Conservation (phyloP, 257 asterid genomes). For the Datura wrightii region DNA sequence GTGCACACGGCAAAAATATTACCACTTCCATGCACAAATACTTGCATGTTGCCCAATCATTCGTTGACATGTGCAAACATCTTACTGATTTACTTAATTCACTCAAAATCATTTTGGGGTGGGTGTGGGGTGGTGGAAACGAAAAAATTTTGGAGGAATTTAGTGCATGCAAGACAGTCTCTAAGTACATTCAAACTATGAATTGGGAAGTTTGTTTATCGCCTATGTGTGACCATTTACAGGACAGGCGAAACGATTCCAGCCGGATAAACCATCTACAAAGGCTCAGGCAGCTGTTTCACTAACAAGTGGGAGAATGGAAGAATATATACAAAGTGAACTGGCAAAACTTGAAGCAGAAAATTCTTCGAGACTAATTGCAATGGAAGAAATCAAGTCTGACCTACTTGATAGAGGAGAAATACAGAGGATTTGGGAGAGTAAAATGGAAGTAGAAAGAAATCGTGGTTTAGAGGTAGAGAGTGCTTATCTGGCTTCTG, state of each 20-base stretch:
- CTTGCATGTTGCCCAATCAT: background rate
- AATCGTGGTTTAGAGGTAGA: slow-evolving; percentile 57
- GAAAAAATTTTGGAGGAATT: background rate
- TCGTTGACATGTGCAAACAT: background rate
- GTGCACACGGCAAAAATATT: background rate
- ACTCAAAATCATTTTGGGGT: background rate
- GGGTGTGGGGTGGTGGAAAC: background rate
- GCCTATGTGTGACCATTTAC: slow-evolving; percentile 37
- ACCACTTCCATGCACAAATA: background rate
- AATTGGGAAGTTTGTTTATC: background rate
- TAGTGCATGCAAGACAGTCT: background rate
- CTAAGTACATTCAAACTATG: background rate
- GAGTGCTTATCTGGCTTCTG: slow-evolving; percentile 47
- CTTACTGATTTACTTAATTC: background rate
- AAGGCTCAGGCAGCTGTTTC: slow-evolving; percentile 91
- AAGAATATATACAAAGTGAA: slow-evolving; percentile 57
- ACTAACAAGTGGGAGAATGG: slow-evolving; percentile 73
- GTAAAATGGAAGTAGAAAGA: slow-evolving; percentile 68
- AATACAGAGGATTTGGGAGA: slow-evolving; percentile 68
- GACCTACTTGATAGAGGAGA: slow-evolving; percentile 82
- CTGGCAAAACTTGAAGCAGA: slow-evolving; percentile 68
- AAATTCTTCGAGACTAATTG: slow-evolving; percentile 48
- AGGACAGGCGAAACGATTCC: slow-evolving; percentile 88
- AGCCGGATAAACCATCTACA: slow-evolving; percentile 90
- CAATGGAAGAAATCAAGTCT: slow-evolving; percentile 59